phyloP scores from a whole-genome alignment of 1,284 basidiomycete species.

The Spongiforma sp. region DNA sequence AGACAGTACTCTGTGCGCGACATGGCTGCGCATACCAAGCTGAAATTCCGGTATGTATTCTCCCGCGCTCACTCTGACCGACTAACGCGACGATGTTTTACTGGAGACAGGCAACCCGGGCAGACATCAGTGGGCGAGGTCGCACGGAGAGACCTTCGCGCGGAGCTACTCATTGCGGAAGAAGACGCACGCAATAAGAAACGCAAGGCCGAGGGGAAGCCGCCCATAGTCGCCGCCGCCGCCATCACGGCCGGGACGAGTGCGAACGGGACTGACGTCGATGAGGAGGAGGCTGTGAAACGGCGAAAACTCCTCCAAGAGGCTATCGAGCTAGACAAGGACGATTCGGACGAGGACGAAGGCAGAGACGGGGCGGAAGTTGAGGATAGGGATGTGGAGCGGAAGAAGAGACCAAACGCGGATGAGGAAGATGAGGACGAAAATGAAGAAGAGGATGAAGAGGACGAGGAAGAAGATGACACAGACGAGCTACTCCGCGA shows the following conservation, averaged over 20 bases:
- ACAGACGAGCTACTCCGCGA: conserved; percentile 92
- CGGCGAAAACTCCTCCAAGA: conserved; percentile 84
- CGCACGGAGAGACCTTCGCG: conserved; percentile 77
- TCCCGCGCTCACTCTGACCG: no score
- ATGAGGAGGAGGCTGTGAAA: conserved; percentile 68
- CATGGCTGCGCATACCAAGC: conserved; percentile 92
- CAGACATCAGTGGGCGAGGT: conserved; percentile 83
- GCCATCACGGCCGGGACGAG: background rate
- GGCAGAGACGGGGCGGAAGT: conserved; percentile 44
- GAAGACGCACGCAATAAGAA: conserved; percentile 86
- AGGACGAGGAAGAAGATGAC: conserved; percentile 77
- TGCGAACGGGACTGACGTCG: background rate
- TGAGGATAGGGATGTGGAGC: conserved; percentile 46
- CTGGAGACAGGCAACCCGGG: conserved; percentile 67
- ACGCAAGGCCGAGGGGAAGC: conserved; percentile 82
- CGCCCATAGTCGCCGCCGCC: conserved; percentile 43
- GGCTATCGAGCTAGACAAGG: conserved; percentile 84
- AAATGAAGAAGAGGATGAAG: conserved; percentile 45
- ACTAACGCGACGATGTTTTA: no score
- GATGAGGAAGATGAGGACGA: conserved; percentile 36
- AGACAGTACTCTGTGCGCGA: conserved; percentile 89
- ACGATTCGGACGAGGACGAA: conserved; percentile 56
- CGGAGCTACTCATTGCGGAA: conserved; percentile 84
- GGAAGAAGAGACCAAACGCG: conserved; percentile 47
- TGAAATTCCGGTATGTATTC: conserved; percentile 85